These are phyloP conservation scores for Cyclanthera cordifolia DNA, from an alignment of 306 rosid species.

Conservation along the genomic window DNA sequence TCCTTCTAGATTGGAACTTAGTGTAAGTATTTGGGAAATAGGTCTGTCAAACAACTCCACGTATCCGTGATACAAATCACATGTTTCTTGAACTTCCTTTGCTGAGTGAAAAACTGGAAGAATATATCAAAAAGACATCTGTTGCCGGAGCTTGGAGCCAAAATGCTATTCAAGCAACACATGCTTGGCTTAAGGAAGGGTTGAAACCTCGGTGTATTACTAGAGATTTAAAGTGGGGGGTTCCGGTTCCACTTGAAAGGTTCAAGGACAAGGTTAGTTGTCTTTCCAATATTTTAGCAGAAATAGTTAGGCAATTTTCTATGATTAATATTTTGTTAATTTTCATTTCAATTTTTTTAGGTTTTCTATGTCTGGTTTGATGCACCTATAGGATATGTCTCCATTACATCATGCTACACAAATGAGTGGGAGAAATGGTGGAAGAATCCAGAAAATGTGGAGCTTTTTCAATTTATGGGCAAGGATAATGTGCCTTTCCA, in stretches of 20 bases:
- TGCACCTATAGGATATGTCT: constrained; percentile 92
- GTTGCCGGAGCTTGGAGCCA: constrained; percentile 89
- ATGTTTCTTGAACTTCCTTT: constrained; percentile 86
- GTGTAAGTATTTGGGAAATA: constrained; percentile 15
- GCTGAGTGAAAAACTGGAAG: constrained; percentile 54
- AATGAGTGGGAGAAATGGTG: constrained; percentile 95
- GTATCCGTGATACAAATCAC: constrained; percentile 75
- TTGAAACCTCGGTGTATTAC: constrained; percentile 76
- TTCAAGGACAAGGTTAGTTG: constrained; percentile 64
- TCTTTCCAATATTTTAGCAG: neutral
- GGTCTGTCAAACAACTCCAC: constrained; percentile 72
- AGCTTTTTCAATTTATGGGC: constrained; percentile 93
- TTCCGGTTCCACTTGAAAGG: constrained; percentile 88
- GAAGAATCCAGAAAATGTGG: constrained; percentile 91
- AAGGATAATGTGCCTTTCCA: constrained; percentile 99
- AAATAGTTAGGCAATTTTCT: neutral
- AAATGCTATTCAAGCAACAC: constrained; percentile 81
- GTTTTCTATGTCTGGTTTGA: constrained; percentile 98
- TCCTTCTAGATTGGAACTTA: neutral
- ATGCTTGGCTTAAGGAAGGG: constrained; percentile 88
- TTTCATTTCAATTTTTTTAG: constrained; percentile 24
- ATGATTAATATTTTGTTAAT: neutral
- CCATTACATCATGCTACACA: constrained; percentile 85
- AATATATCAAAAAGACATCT: constrained; percentile 56
- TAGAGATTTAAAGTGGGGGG: constrained; percentile 97